These are phyloP conservation scores for Xylaria venustula DNA, from an alignment of 495 filamentous ascomycete species.

Conservation along the genomic window DNA sequence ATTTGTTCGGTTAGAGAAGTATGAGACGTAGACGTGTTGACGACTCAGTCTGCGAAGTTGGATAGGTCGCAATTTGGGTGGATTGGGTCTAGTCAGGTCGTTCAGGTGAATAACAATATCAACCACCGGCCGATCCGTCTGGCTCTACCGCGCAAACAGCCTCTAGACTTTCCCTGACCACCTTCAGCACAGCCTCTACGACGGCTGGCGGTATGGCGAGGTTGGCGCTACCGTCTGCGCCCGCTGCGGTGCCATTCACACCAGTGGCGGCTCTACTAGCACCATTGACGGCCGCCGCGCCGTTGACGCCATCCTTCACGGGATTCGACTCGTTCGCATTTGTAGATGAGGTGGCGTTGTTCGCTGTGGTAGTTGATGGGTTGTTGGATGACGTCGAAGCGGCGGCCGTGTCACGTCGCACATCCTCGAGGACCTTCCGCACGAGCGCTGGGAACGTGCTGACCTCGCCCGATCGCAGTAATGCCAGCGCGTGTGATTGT, in stretches of 20 bases:
- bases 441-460: constrained; percentile 53
- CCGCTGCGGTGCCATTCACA: constrained; percentile 18
- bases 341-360: neutral
- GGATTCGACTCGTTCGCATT: neutral
- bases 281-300: constrained; percentile 14
- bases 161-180: constrained; percentile 51
- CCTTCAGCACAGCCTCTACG: constrained; percentile 52
- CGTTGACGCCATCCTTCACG: constrained; percentile 14
- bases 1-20: neutral
- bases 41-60: no score
- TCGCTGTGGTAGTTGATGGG: constrained; percentile 10
- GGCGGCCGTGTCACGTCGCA: constrained; percentile 45
- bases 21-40: no score
- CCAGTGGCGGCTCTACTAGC: constrained; percentile 22
- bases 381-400: constrained; percentile 12
- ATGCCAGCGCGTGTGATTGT: constrained; percentile 48
- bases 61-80: neutral
- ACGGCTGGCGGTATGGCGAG: constrained; percentile 51
- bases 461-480: constrained; percentile 53
- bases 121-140: constrained; percentile 25
- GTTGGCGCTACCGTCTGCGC: constrained; percentile 18
- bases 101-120: neutral
- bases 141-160: constrained; percentile 45
- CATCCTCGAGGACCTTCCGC: constrained; percentile 51
- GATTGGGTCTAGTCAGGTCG: neutral